Percentiles rank a stretch among this genome's conserved stretches.
These are phyloP conservation scores for Monosporascus sp. DNA, from an alignment of 2,329 filamentous ascomycete genomes.

Conservation along the genomic window DNA sequence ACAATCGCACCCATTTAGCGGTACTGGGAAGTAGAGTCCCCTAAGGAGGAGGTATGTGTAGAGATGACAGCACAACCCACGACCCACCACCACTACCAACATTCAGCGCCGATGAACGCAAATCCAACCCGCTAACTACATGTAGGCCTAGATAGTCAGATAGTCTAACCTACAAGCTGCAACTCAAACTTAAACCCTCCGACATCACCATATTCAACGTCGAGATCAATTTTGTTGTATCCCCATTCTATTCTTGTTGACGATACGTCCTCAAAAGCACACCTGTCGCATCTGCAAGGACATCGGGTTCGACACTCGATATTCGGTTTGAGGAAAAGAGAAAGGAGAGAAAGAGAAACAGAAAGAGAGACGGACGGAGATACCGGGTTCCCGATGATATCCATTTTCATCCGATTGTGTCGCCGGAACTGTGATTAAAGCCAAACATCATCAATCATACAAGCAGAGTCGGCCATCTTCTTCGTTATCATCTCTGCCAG, in stretches of 20 bases:
- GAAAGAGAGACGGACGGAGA: neutral
- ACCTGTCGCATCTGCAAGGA: neutral
- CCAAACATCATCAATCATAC: too few species aligned
- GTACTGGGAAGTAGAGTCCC: too few species aligned
- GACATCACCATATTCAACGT: neutral
- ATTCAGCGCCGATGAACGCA: neutral
- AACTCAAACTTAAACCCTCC: neutral
- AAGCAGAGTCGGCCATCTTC: neutral
- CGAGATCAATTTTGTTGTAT: neutral
- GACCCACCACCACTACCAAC: neutral
- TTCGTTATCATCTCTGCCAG: constrained; percentile 6
- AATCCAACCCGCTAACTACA: neutral
- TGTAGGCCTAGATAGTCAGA: neutral
- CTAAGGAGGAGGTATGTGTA: neutral
- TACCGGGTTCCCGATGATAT: neutral
- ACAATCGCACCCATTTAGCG: neutral
- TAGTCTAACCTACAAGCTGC: neutral
- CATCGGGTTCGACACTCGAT: neutral
- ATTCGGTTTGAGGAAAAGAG: neutral
- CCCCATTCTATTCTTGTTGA: neutral
- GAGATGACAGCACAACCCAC: neutral
- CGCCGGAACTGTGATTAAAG: neutral
- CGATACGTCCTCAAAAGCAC: neutral
- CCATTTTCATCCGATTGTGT: neutral
- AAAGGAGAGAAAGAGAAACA: neutral